These are phyloP conservation scores for Tetracladium setigerum DNA, from an alignment of 495 filamentous ascomycete species.

Conservation along the genomic window DNA sequence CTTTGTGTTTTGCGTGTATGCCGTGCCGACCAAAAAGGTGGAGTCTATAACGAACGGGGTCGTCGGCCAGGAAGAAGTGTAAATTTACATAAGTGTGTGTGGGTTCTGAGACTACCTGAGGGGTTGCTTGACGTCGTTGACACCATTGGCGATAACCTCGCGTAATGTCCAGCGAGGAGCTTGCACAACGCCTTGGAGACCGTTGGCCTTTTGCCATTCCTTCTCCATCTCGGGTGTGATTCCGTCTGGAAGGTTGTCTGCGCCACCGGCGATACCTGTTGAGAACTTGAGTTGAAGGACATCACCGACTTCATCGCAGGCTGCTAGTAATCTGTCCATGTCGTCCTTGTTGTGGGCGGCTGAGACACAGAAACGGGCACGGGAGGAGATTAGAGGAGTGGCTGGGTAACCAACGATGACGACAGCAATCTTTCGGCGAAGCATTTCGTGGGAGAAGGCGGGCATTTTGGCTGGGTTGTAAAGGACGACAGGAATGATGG, in stretches of 20 bases:
- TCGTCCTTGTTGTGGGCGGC: constrained; percentile 98
- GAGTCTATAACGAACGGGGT: no score
- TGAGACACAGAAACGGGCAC: constrained; percentile 91
- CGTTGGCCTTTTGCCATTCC: constrained; percentile 54
- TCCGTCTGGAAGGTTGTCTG: constrained; percentile 62
- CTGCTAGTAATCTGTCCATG: constrained; percentile 79
- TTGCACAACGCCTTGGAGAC: constrained; percentile 40
- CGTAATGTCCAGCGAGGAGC: constrained; percentile 77
- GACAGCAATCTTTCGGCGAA: constrained; percentile 94
- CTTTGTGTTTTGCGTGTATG: no score
- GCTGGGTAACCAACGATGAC: constrained; percentile 97
- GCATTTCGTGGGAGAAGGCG: constrained; percentile 97
- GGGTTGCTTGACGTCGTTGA: constrained; percentile 67
- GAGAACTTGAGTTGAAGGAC: constrained; percentile 93
- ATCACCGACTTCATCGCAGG: constrained; percentile 90
- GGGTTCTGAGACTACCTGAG: constrained; percentile 42
- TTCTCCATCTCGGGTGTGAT: constrained; percentile 62
- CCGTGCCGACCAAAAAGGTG: no score
- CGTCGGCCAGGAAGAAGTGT: no score
- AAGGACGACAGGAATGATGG: constrained; percentile 87
- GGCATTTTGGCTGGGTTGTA: constrained; percentile 98
- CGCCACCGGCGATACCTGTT: constrained; percentile 84
- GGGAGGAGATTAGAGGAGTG: constrained; percentile 90
- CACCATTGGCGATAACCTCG: constrained; percentile 72
- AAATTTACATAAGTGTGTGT: no score